Evolutionary conservation across 2,329 filamentous ascomycete genomes (phyloP).

Genomic region (Acrocalymma vagum): DNA sequence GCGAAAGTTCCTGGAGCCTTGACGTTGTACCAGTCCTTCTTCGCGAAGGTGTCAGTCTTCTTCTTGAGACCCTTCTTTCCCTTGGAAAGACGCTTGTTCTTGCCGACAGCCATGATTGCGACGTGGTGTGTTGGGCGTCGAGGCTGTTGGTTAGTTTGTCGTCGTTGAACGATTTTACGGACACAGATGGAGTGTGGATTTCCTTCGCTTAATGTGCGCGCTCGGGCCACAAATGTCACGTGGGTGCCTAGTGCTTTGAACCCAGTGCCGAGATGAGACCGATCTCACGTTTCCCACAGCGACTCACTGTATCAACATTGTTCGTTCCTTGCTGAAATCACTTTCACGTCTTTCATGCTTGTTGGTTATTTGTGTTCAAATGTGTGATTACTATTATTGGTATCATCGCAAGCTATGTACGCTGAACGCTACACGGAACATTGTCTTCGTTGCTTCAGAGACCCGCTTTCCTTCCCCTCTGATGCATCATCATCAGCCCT

Average conservation of each 20-base stretch:
- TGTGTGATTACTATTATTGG: constrained; percentile 11
- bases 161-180: constrained; percentile 34
- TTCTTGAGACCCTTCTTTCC: constrained; percentile 99
- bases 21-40: constrained; percentile 99
- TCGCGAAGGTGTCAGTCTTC: constrained; percentile 98
- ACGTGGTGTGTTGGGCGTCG: constrained; percentile 52
- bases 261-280: neutral
- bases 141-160: constrained; percentile 36
- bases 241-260: constrained; percentile 12
- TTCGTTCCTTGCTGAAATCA: neutral
- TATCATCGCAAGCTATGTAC: constrained; percentile 12
- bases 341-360: neutral
- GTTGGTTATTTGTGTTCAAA: neutral
- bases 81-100: constrained; percentile 99
- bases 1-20: constrained; percentile 98
- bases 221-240: constrained; percentile 19
- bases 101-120: constrained; percentile 85
- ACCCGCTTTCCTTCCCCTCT: constrained; percentile 4
- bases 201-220: constrained; percentile 18
- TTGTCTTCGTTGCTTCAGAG: constrained; percentile 3
- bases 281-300: neutral
- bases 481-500: too few relatives aligned
- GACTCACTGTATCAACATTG: neutral
- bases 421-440: constrained; percentile 7
- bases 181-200: constrained; percentile 1